Evolutionary conservation across 2,329 filamentous ascomycete genomes (phyloP), one percentile per base, ranked within the genome.

Genomic region (Scopulariopsis brevicaulis): DNA sequence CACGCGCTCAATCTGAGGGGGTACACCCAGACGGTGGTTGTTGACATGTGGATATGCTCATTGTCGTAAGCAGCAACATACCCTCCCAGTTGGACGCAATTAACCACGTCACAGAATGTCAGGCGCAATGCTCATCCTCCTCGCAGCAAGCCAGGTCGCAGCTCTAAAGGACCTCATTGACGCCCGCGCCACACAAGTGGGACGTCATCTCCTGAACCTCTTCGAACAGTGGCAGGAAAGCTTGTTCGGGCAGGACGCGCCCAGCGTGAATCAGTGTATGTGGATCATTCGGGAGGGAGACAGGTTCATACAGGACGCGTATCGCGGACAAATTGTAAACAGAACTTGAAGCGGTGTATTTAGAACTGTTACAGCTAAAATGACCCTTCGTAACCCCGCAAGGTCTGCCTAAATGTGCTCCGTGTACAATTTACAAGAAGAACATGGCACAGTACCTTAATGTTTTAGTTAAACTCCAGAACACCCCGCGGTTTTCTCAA

Each of bases 11-110:
- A 79, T 46, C 60, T 80, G 3, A 63, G 74, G 24, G 73, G 73
- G 0, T 79, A 77, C 58, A 68, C 73, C 0, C 78, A 81, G 54
- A 81, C 78, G 0, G 71, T 80, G 0, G 64, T 81, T 37, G 71
- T 80, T 1, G 78, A 81, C 61, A 78, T 77, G 0, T 81, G 78
- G 78, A 80, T 80, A 24, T 81, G 78, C 53, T 77, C 77, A 0
- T 62, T 81, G 0, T 79, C 76, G 77, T 79, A 66, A 64, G 74
- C 70, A 1, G 3, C 3, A 14, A 3, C 20, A 15, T 8, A 4
- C 8, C 28, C 28, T 4, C 28, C 28, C 28, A 32, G 4, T 32
- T 8, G 8, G 28, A 32, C 28, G 28, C 28, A 8, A 3, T 51
- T 54, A 37, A 52, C n/a, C 11, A 7, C 3, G 11, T 3, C 22